A percentile compares a stretch with the other conserved stretches of the same genome.
These are phyloP conservation scores for Pueraria montana DNA, from an alignment of 306 rosid species.

Conservation along the genomic window DNA sequence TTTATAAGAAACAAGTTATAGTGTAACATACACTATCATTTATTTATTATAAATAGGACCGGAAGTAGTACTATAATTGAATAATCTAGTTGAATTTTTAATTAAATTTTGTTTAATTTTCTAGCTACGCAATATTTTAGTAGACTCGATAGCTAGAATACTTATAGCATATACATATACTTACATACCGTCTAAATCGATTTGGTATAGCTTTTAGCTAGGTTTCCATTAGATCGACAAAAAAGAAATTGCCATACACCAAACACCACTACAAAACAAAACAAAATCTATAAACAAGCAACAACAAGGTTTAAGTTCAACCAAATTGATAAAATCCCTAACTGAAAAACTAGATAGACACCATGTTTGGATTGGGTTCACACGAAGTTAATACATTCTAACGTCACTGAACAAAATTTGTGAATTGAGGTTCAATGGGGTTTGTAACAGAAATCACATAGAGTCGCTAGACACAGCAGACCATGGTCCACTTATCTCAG, in stretches of 20 bases:
- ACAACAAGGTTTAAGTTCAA: conserved; percentile 7
- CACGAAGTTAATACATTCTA: background rate
- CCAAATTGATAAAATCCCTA: background rate
- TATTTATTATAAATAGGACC: too few species aligned
- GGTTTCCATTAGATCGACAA: conserved; percentile 16
- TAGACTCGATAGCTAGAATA: too few species aligned
- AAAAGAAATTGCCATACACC: conserved; percentile 1
- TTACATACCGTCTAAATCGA: background rate
- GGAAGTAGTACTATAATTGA: too few species aligned
- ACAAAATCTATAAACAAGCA: conserved; percentile 6
- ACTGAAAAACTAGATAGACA: background rate
- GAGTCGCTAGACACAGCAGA: conserved; percentile 3
- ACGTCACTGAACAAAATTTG: background rate
- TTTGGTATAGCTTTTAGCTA: background rate
- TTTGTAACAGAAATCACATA: background rate
- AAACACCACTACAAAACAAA: conserved; percentile 33
- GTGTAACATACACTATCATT: too few species aligned
- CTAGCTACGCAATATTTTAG: background rate
- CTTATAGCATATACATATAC: background rate
- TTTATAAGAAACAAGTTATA: too few species aligned
- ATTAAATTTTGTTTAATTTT: background rate
- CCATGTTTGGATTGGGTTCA: background rate
- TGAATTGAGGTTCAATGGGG: background rate
- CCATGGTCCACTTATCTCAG: conserved; percentile 23
- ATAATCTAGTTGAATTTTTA: background rate